phyloP scores from a whole-genome alignment of 495 filamentous ascomycete genomes.

The Amphirosellinia nigrospora region DNA sequence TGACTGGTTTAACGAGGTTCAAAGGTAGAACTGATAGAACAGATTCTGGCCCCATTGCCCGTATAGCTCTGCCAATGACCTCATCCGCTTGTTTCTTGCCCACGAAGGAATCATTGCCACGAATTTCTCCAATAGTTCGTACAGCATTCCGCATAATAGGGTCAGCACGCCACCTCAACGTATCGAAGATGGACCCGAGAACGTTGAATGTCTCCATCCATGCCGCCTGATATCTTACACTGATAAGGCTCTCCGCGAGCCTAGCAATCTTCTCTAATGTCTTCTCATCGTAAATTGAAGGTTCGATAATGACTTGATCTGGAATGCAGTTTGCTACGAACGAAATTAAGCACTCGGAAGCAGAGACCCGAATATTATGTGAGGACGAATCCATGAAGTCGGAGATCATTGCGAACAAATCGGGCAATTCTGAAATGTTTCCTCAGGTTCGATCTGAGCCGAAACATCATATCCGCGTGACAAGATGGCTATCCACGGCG shows the following conservation, averaged over 20 bases:
- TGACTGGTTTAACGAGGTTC: constrained; percentile 77
- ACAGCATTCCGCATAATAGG: constrained; percentile 77
- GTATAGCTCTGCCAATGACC: constrained; percentile 83
- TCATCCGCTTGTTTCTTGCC: constrained; percentile 94
- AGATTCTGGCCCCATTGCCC: constrained; percentile 83
- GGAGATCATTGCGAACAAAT: constrained; percentile 76
- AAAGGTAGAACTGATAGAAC: constrained; percentile 82
- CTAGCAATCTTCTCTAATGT: constrained; percentile 75
- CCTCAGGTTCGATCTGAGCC: constrained; percentile 80
- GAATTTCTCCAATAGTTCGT: constrained; percentile 81
- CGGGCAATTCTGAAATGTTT: constrained; percentile 86
- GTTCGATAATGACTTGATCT: constrained; percentile 76
- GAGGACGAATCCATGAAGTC: constrained; percentile 83
- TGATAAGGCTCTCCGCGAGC: constrained; percentile 72
- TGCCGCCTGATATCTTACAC: constrained; percentile 87
- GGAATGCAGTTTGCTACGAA: constrained; percentile 90
- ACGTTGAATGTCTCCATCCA: constrained; percentile 97
- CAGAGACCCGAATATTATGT: constrained; percentile 89
- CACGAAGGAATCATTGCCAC: constrained; percentile 85
- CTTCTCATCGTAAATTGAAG: constrained; percentile 88
- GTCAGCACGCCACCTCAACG: constrained; percentile 80
- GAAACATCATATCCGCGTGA: constrained; percentile 94
- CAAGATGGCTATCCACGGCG: constrained; percentile 94
- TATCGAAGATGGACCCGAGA: constrained; percentile 82
- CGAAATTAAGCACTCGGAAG: constrained; percentile 92